Conservation (phyloP, 495 filamentous ascomycete genomes). For the Aspergillus avenaceus region DNA sequence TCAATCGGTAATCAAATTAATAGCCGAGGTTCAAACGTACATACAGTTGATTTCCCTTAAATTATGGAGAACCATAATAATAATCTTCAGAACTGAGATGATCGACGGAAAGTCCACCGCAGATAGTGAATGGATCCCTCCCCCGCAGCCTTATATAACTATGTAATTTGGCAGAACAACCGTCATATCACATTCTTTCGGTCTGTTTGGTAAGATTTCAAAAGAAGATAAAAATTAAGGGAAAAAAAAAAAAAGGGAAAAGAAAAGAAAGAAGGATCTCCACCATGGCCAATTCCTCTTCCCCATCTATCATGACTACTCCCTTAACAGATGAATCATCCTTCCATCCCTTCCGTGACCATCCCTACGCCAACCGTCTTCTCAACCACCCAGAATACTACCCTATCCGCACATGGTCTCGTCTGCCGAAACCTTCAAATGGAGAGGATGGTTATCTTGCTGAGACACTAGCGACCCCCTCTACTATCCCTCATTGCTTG, state of each 20-base stretch:
- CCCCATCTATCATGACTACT: constrained; percentile 1
- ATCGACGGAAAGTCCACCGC: background rate
- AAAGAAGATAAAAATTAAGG: background rate
- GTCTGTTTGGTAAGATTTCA: too few relatives aligned
- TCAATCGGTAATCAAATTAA: too few relatives aligned
- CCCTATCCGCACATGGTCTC: constrained; percentile 34
- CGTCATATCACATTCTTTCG: too few relatives aligned
- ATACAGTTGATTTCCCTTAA: background rate
- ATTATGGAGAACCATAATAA: background rate
- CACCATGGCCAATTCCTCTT: background rate
- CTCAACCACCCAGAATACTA: constrained; percentile 27
- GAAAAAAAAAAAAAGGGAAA: background rate
- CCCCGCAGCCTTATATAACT: too few relatives aligned
- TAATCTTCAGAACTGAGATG: background rate
- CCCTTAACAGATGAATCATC: background rate
- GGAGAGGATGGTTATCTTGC: constrained; percentile 42
- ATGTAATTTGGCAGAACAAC: too few relatives aligned
- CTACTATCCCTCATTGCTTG: constrained; percentile 36
- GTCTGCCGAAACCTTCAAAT: constrained; percentile 30
- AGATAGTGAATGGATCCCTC: too few relatives aligned
- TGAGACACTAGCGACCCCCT: constrained; percentile 27
- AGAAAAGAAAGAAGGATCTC: background rate
- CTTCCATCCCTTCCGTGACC: constrained; percentile 14
- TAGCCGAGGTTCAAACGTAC: background rate
- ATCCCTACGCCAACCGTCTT: constrained; percentile 25